Evolutionary conservation across 148 eudicot genomes (phyloP).

Genomic region (Camellia granthamiana): DNA sequence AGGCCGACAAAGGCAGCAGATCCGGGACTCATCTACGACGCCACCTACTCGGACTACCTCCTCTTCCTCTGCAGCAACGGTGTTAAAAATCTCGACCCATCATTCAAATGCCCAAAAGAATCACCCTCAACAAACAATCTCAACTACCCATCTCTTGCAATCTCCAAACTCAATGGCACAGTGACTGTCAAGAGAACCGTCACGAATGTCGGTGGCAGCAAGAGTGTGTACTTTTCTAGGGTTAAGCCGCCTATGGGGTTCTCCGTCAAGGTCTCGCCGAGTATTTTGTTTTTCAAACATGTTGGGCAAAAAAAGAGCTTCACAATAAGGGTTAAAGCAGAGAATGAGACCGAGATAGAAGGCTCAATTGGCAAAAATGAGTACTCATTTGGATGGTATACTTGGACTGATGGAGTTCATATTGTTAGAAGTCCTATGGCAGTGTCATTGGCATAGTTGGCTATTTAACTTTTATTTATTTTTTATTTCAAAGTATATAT

Average conservation of each 20-base stretch:
- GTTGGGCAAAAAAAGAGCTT: conserved; percentile 62
- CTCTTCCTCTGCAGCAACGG: conserved; percentile 61
- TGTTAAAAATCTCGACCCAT: conserved; percentile 28
- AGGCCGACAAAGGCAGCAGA: conserved; percentile 76
- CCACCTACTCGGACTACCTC: conserved; percentile 72
- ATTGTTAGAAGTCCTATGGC: conserved; percentile 69
- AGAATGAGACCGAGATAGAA: background rate
- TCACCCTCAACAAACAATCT: conserved; percentile 41
- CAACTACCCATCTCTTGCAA: conserved; percentile 72
- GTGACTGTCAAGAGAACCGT: conserved; percentile 50
- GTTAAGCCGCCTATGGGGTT: conserved; percentile 58
- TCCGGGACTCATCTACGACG: conserved; percentile 86
- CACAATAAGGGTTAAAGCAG: conserved; percentile 46
- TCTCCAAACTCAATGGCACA: conserved; percentile 49
- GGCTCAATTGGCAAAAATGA: conserved; percentile 4
- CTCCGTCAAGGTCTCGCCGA: conserved; percentile 49
- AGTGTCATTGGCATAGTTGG: conserved; percentile 43
- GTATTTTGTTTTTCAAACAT: conserved; percentile 38
- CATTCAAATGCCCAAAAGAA: conserved; percentile 54
- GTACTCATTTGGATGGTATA: conserved; percentile 61
- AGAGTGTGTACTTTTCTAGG: conserved; percentile 42
- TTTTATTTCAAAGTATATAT: background rate
- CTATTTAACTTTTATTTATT: background rate
- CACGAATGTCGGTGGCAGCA: conserved; percentile 59
- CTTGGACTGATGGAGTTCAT: conserved; percentile 70